Percentiles rank a stretch among this genome's conserved stretches.
phyloP scores from a whole-genome alignment of 1,284 basidiomycete species.

The Malassezia slooffiae region DNA sequence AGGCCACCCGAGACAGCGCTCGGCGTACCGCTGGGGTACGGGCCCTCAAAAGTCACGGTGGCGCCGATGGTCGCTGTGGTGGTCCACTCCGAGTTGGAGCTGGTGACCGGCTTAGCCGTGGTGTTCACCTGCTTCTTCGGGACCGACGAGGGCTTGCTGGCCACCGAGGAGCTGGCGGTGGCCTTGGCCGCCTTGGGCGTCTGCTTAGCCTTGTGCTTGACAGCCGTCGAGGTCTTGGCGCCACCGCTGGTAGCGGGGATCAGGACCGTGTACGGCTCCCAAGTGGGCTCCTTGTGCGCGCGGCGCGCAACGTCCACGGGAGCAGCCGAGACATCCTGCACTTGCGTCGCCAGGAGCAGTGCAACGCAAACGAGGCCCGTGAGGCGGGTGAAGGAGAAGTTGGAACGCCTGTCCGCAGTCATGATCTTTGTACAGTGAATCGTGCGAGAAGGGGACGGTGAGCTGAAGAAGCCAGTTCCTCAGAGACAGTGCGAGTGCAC shows the following conservation, averaged over 20 bases:
- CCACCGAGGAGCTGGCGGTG: not conserved
- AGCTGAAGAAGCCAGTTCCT: slow-evolving; percentile 15
- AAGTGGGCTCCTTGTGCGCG: slow-evolving; percentile 13
- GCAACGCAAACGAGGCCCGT: slow-evolving; percentile 11
- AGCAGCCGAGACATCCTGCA: not conserved
- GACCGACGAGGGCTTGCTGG: not conserved
- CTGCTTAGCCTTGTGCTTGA: slow-evolving; percentile 6
- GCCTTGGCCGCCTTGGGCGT: not conserved
- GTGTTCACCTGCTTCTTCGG: not conserved
- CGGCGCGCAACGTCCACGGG: slow-evolving; percentile 1
- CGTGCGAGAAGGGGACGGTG: not conserved
- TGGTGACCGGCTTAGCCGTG: not conserved
- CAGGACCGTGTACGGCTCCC: slow-evolving; percentile 13
- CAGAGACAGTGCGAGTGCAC: too few species aligned
- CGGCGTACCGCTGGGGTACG: too few species aligned
- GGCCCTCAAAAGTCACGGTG: too few species aligned
- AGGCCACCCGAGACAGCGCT: too few species aligned
- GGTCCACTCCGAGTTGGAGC: not conserved
- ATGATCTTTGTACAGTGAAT: slow-evolving; percentile 3
- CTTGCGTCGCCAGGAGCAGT: slow-evolving; percentile 10
- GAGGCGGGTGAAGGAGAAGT: slow-evolving; percentile 8
- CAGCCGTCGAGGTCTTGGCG: not conserved
- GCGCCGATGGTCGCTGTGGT: too few species aligned
- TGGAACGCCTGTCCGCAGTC: slow-evolving; percentile 1
- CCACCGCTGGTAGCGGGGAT: not conserved